Conservation (phyloP, 257 asterid genomes). For the Osmanthus fragrans region DNA sequence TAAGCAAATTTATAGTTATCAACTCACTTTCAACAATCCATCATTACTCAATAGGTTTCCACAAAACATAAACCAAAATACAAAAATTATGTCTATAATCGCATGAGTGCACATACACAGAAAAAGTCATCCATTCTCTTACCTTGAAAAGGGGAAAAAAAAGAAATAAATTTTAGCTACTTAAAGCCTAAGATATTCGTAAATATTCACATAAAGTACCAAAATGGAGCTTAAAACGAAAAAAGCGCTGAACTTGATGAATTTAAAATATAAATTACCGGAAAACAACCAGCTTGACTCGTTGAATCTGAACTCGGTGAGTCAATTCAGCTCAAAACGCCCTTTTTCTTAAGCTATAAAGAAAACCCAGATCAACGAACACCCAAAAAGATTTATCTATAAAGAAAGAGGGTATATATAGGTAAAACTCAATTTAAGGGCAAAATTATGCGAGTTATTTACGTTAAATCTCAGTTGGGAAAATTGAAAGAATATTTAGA, state of each 20-base stretch:
- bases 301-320: conserved; percentile 4
- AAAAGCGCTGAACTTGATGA: background rate
- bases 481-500: background rate
- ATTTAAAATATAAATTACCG: background rate
- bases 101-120: background rate
- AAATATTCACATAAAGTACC: background rate
- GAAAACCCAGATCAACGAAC: background rate
- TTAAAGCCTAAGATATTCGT: background rate
- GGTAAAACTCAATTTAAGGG: background rate
- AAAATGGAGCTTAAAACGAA: background rate
- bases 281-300: conserved; percentile 5
- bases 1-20: background rate
- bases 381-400: background rate
- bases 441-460: background rate
- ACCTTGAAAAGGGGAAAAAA: background rate
- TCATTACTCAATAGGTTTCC: background rate
- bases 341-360: background rate
- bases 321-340: conserved; percentile 9
- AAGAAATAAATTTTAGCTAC: background rate
- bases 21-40: background rate
- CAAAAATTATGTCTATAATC: background rate
- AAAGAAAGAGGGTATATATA: background rate
- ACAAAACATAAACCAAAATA: background rate
- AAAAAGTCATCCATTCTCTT: background rate
- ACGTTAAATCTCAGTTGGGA: background rate